Conservation (phyloP, 225 moss, liverwort and hornwort genomes). For the Pseudisothecium myosuroides region DNA sequence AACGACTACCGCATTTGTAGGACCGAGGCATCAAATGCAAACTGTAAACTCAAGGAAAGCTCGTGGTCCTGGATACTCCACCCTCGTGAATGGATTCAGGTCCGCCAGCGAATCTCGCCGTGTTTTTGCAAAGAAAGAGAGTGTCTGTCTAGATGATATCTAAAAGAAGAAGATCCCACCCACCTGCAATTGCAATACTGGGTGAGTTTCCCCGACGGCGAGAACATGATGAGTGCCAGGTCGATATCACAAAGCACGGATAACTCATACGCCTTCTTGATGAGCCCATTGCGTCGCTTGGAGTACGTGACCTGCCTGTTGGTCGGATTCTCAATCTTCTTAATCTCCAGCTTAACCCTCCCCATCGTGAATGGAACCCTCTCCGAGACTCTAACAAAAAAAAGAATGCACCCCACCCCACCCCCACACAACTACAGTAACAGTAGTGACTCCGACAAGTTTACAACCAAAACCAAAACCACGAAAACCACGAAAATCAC, state of each 20-base stretch:
- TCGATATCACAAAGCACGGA: constrained; percentile 53
- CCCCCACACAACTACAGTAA: not conserved
- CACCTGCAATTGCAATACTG: constrained; percentile 56
- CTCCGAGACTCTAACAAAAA: not conserved
- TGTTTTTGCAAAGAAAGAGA: not conserved
- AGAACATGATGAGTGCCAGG: constrained; percentile 57
- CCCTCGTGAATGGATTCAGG: not conserved
- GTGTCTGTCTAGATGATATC: too few species aligned
- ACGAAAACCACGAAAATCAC: not conserved
- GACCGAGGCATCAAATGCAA: not conserved
- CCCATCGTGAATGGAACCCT: constrained; percentile 11
- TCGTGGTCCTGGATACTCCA: not conserved
- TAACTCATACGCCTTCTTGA: constrained; percentile 60
- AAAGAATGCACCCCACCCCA: not conserved
- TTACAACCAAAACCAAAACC: not conserved
- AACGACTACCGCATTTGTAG: not conserved
- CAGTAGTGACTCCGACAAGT: not conserved
- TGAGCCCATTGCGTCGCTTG: constrained; percentile 49
- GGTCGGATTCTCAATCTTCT: constrained; percentile 60
- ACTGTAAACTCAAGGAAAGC: not conserved
- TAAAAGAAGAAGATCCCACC: not conserved
- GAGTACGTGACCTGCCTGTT: constrained; percentile 57
- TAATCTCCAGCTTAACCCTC: constrained; percentile 52
- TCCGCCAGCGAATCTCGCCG: not conserved
- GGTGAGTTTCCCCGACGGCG: constrained; percentile 47